phyloP scores from a whole-genome alignment of 805 yeast species.

The Teunomyces cretensis region DNA sequence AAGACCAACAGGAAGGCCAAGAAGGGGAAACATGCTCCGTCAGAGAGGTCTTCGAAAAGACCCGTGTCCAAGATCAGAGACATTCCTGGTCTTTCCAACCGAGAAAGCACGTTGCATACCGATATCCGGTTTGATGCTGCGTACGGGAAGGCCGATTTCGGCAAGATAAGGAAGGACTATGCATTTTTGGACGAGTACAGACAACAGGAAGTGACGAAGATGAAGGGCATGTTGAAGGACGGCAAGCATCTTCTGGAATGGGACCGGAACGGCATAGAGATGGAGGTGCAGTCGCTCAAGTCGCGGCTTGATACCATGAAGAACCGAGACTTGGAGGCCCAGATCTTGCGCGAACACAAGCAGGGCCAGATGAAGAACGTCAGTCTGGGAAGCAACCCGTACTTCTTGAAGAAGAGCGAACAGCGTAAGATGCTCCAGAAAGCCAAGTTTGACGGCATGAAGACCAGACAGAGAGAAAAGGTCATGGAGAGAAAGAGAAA shows the following conservation, averaged over 20 bases:
- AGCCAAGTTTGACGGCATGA: conserved; percentile 76
- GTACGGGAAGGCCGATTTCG: conserved; percentile 76
- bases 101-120: conserved; percentile 48
- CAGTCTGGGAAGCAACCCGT: conserved; percentile 47
- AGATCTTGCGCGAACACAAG: conserved; percentile 63
- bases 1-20: conserved; percentile 7
- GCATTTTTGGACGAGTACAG: conserved; percentile 85
- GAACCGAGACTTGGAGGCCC: conserved; percentile 71
- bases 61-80: conserved; percentile 70
- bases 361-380: conserved; percentile 46
- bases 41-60: conserved; percentile 70
- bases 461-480: conserved; percentile 69
- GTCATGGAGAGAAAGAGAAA: conserved; percentile 85
- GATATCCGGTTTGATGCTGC: conserved; percentile 93
- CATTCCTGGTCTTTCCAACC: conserved; percentile 63
- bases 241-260: conserved; percentile 42
- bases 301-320: conserved; percentile 68
- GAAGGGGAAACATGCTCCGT: conserved; percentile 82
- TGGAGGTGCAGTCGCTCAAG: conserved; percentile 59
- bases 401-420: conserved; percentile 66
- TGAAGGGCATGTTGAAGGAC: conserved; percentile 58
- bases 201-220: conserved; percentile 62
- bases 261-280: conserved; percentile 55
- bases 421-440: conserved; percentile 72
- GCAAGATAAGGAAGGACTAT: conserved; percentile 71